Evolutionary conservation across 495 filamentous ascomycete genomes (phyloP).

Genomic region (Xylaria grammica): DNA sequence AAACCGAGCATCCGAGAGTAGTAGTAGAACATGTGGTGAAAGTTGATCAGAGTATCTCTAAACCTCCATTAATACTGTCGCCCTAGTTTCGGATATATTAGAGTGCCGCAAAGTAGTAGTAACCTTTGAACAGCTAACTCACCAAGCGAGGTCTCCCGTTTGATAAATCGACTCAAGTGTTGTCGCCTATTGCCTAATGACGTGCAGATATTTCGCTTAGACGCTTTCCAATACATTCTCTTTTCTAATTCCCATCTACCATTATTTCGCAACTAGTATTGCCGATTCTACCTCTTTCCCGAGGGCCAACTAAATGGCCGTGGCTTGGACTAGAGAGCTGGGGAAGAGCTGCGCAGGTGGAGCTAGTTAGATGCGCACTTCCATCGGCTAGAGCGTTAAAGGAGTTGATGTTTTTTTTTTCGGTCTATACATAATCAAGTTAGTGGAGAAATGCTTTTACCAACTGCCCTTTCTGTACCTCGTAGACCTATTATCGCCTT

Average conservation of each 20-base stretch:
- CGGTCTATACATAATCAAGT: not conserved
- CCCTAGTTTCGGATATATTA: not conserved
- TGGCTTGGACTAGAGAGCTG: not conserved
- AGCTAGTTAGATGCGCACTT: not conserved
- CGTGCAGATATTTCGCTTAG: not conserved
- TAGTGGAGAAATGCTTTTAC: not conserved
- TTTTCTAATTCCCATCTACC: not conserved
- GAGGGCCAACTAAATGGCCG: not conserved
- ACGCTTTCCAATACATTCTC: not conserved
- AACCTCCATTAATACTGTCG: not conserved
- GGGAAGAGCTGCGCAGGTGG: not conserved
- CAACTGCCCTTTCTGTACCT: not conserved
- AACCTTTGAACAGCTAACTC: not conserved
- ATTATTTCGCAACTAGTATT: not conserved
- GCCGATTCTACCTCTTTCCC: not conserved
- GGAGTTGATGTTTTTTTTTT: not conserved
- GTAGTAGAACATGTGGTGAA: not conserved
- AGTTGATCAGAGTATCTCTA: not conserved
- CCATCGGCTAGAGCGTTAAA: not conserved
- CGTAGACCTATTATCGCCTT: not conserved
- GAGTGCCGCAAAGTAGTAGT: not conserved
- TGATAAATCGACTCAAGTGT: not conserved
- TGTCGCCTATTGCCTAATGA: not conserved
- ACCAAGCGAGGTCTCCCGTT: not conserved
- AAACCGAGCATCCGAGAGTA: not conserved